Conservation (phyloP, 1,139 yeast species). For the Suhomyces bribrorum region DNA sequence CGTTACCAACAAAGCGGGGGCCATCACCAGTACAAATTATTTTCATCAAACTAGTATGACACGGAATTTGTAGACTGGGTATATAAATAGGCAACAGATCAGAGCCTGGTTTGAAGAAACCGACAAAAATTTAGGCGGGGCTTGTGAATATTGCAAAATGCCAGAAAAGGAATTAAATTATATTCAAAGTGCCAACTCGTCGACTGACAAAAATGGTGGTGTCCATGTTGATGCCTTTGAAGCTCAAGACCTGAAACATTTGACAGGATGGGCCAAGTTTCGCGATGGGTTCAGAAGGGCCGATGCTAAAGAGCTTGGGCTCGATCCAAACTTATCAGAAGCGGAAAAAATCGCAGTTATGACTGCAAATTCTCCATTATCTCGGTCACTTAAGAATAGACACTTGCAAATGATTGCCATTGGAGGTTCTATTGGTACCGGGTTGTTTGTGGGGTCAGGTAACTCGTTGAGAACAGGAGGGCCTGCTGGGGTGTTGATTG, state of each 20-base stretch:
- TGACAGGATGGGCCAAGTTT: slow-evolving; percentile 44
- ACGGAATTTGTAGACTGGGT: too few relatives aligned
- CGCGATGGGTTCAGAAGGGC: slow-evolving; percentile 59
- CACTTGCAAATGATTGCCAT: slow-evolving; percentile 83
- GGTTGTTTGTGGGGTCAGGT: slow-evolving; percentile 76
- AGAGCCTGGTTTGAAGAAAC: too few relatives aligned
- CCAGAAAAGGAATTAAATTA: slow-evolving; percentile 48
- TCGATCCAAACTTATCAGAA: slow-evolving; percentile 67
- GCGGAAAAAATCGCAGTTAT: slow-evolving; percentile 67
- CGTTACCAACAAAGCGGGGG: too few relatives aligned
- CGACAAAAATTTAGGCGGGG: too few relatives aligned
- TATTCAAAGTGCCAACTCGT: slow-evolving; percentile 40
- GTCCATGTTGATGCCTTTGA: slow-evolving; percentile 46
- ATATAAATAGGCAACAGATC: too few relatives aligned
- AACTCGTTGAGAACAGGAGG: slow-evolving; percentile 69
- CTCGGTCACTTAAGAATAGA: slow-evolving; percentile 60
- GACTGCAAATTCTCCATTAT: slow-evolving; percentile 71
- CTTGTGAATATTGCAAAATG: slow-evolving; percentile 22
- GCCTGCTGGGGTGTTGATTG: slow-evolving; percentile 73
- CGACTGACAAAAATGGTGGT: slow-evolving; percentile 44
- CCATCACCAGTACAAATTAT: too few relatives aligned
- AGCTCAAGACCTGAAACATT: slow-evolving; percentile 25
- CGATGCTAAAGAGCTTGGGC: slow-evolving; percentile 49
- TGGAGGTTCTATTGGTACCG: slow-evolving; percentile 88
- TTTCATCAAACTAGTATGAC: too few relatives aligned